Percentiles rank a stretch among this genome's conserved stretches.
phyloP scores from a whole-genome alignment of 2,329 filamentous ascomycete species.

The Ustulina deusta region DNA sequence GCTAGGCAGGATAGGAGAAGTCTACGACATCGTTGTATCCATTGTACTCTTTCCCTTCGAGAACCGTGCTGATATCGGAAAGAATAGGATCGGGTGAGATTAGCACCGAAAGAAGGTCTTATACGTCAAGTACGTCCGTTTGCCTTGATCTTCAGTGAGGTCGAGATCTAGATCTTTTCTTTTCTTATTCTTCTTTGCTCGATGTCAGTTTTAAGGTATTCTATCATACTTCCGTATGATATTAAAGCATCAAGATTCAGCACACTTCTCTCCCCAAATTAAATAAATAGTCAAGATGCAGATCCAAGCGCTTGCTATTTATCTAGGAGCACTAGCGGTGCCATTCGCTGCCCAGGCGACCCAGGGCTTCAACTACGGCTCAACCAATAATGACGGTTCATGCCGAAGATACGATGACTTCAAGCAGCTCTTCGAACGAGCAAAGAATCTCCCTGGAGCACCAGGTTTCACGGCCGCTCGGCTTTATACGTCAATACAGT shows the following conservation, averaged over 20 bases:
- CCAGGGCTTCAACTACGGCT: slow-evolving; percentile 61
- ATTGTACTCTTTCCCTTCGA: slow-evolving; percentile 6
- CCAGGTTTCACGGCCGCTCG: slow-evolving; percentile 60
- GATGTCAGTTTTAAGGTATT: background rate
- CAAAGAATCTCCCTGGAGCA: slow-evolving; percentile 55
- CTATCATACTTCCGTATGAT: background rate
- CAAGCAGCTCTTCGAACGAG: slow-evolving; percentile 58
- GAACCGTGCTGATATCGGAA: background rate
- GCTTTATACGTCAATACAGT: slow-evolving; percentile 55
- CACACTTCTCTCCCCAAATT: background rate
- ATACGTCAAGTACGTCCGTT: background rate
- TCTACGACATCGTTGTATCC: background rate
- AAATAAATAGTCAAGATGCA: slow-evolving; percentile 37
- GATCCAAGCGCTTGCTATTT: slow-evolving; percentile 34
- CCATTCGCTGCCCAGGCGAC: slow-evolving; percentile 39
- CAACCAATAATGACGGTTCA: slow-evolving; percentile 55
- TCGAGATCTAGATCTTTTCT: background rate
- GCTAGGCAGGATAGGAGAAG: background rate
- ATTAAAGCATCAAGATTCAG: background rate
- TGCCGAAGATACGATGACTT: slow-evolving; percentile 58
- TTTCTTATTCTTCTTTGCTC: background rate
- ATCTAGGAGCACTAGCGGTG: slow-evolving; percentile 35
- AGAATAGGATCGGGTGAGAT: background rate
- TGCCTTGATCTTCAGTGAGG: background rate
- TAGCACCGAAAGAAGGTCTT: background rate